These are phyloP conservation scores for Ambrosiella cleistominuta DNA, from an alignment of 2,329 filamentous ascomycete species.

Conservation along the genomic window DNA sequence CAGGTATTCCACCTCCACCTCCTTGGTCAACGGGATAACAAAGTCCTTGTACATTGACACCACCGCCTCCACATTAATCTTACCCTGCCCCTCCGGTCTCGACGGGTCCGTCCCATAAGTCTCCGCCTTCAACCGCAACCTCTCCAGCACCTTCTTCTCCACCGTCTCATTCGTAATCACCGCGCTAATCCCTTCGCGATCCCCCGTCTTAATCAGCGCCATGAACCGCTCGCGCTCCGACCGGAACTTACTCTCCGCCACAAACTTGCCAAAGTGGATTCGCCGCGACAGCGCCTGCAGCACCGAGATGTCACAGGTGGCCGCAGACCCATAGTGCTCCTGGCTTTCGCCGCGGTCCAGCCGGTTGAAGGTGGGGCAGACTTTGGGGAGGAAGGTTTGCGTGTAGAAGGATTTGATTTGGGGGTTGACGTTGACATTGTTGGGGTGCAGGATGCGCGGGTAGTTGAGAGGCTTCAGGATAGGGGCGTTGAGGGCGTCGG, in stretches of 20 bases:
- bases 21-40: constrained; percentile 95
- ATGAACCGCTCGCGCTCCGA: constrained; percentile 69
- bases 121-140: constrained; percentile 71
- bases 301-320: constrained; percentile 77
- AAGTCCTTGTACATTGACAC: constrained; percentile 80
- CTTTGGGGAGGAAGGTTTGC: constrained; percentile 61
- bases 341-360: constrained; percentile 67
- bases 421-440: constrained; percentile 78
- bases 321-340: constrained; percentile 90
- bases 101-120: constrained; percentile 88
- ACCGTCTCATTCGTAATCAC: constrained; percentile 83
- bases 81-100: constrained; percentile 40
- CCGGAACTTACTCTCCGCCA: constrained; percentile 87
- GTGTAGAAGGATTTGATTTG: constrained; percentile 78
- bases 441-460: constrained; percentile 70
- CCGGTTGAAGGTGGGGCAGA: constrained; percentile 61
- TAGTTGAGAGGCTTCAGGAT: constrained; percentile 81
- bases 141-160: constrained; percentile 78
- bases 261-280: constrained; percentile 97
- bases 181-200: constrained; percentile 64
- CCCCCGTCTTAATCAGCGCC: constrained; percentile 60
- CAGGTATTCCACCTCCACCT: constrained; percentile 93
- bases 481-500: constrained; percentile 56
- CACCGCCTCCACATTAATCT: constrained; percentile 86
- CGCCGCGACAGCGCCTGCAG: constrained; percentile 77